Percentiles rank a stretch among this genome's conserved stretches.
Conservation (phyloP, 257 asterid genomes). For the Solanum virginianum region DNA sequence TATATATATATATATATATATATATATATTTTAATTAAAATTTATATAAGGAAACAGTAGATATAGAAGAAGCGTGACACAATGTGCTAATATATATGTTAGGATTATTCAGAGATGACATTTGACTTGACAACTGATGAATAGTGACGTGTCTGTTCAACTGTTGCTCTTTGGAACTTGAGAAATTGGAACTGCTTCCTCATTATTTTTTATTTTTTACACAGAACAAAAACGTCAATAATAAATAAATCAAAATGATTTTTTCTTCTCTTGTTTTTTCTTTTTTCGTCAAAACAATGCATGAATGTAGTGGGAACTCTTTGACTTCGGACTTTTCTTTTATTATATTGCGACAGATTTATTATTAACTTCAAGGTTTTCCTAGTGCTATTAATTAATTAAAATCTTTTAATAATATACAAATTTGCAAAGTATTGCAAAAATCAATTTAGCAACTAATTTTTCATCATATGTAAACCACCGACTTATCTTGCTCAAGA, state of each 20-base stretch:
- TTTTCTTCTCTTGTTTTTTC: too few relatives aligned
- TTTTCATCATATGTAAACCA: background rate
- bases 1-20: too few relatives aligned
- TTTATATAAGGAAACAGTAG: background rate
- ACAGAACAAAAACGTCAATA: too few relatives aligned
- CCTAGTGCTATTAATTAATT: background rate
- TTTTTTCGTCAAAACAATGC: background rate
- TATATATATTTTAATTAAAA: too few relatives aligned
- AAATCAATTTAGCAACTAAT: background rate
- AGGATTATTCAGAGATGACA: background rate
- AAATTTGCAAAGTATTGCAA: background rate
- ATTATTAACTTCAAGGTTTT: background rate
- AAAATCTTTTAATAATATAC: background rate
- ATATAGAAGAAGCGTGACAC: background rate
- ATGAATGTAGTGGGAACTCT: background rate
- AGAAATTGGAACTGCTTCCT: background rate
- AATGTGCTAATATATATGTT: background rate
- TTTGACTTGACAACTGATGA: background rate
- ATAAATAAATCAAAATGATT: too few relatives aligned
- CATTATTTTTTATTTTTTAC: too few relatives aligned
- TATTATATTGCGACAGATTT: background rate
- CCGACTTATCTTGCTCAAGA: too few relatives aligned
- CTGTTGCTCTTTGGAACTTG: background rate
- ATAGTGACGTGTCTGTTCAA: background rate
- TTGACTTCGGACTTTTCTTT: background rate